These are phyloP conservation scores for Colletotrichum falcatum DNA, from an alignment of 2,329 filamentous ascomycete species.

Conservation along the genomic window DNA sequence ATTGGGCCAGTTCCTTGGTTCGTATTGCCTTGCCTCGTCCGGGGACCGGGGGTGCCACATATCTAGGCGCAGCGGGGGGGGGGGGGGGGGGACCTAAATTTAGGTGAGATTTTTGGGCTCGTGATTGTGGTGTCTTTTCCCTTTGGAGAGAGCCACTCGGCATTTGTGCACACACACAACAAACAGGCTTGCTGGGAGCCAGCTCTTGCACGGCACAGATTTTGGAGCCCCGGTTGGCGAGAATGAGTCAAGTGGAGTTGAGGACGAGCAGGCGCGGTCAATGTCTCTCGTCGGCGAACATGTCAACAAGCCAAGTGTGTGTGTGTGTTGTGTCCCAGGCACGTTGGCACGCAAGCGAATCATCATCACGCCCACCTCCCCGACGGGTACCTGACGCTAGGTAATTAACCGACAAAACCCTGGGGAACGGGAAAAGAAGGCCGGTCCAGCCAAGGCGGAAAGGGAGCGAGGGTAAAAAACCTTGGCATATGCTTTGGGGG, in stretches of 20 bases:
- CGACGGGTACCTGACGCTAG: constrained; percentile 36
- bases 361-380: too few species aligned
- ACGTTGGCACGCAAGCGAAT: constrained; percentile 24
- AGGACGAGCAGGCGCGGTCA: not conserved
- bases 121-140: too few species aligned
- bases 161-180: too few species aligned
- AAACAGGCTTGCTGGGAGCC: too few species aligned
- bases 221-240: too few species aligned
- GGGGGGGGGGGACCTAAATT: constrained; percentile 11
- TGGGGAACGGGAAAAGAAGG: not conserved
- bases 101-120: not conserved
- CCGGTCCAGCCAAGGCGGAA: not conserved
- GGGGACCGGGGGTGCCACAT: constrained; percentile 2
- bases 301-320: too few species aligned
- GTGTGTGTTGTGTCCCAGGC: constrained; percentile 16
- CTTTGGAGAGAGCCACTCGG: too few species aligned
- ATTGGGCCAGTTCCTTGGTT: constrained; percentile 17
- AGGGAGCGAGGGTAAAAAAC: constrained; percentile 7
- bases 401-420: not conserved
- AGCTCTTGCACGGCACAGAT: too few species aligned
- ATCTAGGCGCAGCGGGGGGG: constrained; percentile 9
- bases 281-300: not conserved
- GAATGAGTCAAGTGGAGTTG: too few species aligned
- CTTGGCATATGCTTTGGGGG: not conserved
- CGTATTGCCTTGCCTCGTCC: constrained; percentile 19